These are phyloP conservation scores for Tulasnella sp. DNA, from an alignment of 768 basidiomycete genomes.

Conservation along the genomic window DNA sequence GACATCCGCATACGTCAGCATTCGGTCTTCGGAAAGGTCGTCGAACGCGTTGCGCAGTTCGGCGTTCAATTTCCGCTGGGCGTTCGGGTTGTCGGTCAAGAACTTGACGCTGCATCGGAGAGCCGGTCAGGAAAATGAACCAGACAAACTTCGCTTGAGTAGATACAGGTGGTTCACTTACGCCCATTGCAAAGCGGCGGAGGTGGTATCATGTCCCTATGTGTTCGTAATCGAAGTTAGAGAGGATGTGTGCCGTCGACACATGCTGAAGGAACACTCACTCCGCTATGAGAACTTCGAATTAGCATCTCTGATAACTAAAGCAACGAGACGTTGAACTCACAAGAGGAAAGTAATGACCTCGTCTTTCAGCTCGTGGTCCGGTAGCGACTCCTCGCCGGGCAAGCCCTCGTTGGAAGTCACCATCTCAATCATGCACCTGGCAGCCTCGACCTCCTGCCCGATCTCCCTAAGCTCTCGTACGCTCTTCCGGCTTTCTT, in stretches of 20 bases:
- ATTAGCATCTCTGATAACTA: neutral
- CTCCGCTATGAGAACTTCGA: neutral
- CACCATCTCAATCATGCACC: neutral
- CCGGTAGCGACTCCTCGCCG: neutral
- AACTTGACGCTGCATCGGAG: neutral
- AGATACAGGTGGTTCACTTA: neutral
- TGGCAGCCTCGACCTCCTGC: neutral
- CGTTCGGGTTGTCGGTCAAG: neutral
- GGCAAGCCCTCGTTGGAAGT: too few species aligned
- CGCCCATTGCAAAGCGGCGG: neutral
- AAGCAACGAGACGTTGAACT: neutral
- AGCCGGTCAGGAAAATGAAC: too few species aligned
- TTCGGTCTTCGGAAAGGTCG: neutral
- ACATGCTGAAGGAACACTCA: neutral
- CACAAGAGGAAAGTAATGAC: neutral
- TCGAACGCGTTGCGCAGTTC: neutral
- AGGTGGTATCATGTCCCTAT: neutral
- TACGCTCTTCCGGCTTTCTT: neutral
- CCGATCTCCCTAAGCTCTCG: neutral
- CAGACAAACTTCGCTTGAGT: neutral
- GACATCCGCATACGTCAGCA: neutral
- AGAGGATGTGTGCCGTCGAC: neutral
- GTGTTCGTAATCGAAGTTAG: too few species aligned
- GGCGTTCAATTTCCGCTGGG: neutral
- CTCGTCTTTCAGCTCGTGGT: neutral